Percentiles rank a stretch among this genome's conserved stretches.
phyloP scores from a whole-genome alignment of 2,329 filamentous ascomycete genomes.

The Pseudogymnoascus sp. region DNA sequence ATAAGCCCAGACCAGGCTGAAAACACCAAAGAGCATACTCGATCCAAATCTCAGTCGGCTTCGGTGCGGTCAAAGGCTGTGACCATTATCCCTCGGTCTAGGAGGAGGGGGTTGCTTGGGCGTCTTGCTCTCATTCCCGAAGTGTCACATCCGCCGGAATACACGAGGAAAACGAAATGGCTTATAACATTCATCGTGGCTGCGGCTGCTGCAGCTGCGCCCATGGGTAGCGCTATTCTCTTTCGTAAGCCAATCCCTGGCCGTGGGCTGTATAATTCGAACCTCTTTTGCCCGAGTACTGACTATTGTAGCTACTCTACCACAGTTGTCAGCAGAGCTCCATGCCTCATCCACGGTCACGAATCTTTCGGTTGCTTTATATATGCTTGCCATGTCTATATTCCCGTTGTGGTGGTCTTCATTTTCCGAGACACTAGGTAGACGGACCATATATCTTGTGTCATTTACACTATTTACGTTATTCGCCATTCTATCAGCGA shows the following conservation, averaged over 20 bases:
- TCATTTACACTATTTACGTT: slow-evolving; percentile 67
- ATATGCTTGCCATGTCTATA: slow-evolving; percentile 76
- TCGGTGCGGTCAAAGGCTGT: slow-evolving; percentile 34
- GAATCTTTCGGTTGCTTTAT: slow-evolving; percentile 70
- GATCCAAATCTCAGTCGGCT: slow-evolving; percentile 31
- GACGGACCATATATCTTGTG: slow-evolving; percentile 68
- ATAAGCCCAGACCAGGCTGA: slow-evolving; percentile 16
- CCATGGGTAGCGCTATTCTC: slow-evolving; percentile 77
- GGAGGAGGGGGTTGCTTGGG: slow-evolving; percentile 66
- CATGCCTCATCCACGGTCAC: slow-evolving; percentile 56
- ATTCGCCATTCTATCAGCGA: slow-evolving; percentile 61
- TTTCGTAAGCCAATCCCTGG: slow-evolving; percentile 51
- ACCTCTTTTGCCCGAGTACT: slow-evolving; percentile 12
- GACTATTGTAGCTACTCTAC: slow-evolving; percentile 52
- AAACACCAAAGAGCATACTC: neutral
- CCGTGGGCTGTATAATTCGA: neutral
- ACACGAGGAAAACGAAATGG: slow-evolving; percentile 72
- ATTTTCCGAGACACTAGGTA: slow-evolving; percentile 65
- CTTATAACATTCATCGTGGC: slow-evolving; percentile 71
- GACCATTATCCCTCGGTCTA: slow-evolving; percentile 37
- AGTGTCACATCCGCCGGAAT: slow-evolving; percentile 67
- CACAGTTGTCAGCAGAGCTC: slow-evolving; percentile 55
- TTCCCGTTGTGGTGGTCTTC: slow-evolving; percentile 78
- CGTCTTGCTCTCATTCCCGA: slow-evolving; percentile 68
- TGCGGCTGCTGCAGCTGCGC: slow-evolving; percentile 66